Evolutionary conservation across 352 stramenopile genomes (phyloP).

Genomic region (Globisporangium radiosum): DNA sequence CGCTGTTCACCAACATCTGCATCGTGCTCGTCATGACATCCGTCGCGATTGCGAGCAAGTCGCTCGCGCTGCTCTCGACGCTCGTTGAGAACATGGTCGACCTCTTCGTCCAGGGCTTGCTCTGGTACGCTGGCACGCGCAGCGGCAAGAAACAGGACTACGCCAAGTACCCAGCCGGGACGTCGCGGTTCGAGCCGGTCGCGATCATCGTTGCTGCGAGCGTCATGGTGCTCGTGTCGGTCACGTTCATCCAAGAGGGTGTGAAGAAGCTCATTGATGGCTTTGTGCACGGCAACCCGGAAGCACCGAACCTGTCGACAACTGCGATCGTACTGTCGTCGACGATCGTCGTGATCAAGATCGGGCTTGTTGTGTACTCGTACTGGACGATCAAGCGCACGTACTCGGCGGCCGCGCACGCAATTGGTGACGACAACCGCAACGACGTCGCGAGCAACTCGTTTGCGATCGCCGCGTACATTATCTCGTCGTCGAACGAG

Average conservation of each 20-base stretch:
- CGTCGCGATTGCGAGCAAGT: conserved; percentile 69
- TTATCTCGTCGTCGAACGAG: conserved; percentile 34
- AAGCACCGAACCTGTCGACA: conserved; percentile 79
- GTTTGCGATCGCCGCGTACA: conserved; percentile 79
- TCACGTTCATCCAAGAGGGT: conserved; percentile 73
- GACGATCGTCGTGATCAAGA: conserved; percentile 58
- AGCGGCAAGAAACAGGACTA: conserved; percentile 67
- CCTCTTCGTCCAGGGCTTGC: conserved; percentile 86
- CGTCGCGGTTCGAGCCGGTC: conserved; percentile 87
- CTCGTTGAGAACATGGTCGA: conserved; percentile 91
- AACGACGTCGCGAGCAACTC: conserved; percentile 93
- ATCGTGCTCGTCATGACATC: conserved; percentile 69
- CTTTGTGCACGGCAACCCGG: conserved; percentile 45
- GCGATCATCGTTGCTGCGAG: conserved; percentile 89
- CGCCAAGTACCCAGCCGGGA: conserved; percentile 91
- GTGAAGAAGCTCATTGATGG: conserved; percentile 41
- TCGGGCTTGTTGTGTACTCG: conserved; percentile 63
- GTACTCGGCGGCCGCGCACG: conserved; percentile 40
- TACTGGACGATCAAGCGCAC: conserved; percentile 46
- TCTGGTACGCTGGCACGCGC: conserved; percentile 87
- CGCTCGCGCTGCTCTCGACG: conserved; percentile 87
- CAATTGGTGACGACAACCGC: conserved; percentile 89
- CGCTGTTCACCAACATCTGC: conserved; percentile 50
- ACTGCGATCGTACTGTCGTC: conserved; percentile 80
- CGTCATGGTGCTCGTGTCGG: conserved; percentile 89